Conservation (phyloP, 345 rosid genomes). For the Salix suchowensis region DNA sequence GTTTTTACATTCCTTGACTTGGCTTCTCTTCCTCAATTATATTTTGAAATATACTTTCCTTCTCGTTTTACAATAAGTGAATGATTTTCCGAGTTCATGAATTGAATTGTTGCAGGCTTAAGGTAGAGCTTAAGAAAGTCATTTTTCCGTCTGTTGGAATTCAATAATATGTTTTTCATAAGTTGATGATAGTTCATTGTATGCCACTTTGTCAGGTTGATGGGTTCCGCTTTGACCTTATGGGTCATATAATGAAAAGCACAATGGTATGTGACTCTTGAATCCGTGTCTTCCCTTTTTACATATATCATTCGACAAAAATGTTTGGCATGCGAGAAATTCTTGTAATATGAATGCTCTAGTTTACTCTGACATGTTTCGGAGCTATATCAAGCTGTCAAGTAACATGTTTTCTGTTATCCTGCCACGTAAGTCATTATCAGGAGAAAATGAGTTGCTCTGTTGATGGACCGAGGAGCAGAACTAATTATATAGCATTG, state of each 20-base stretch:
- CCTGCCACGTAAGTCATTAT: neutral
- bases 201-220: conserved; percentile 59
- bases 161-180: neutral
- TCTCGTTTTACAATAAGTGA: neutral
- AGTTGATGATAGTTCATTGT: conserved; percentile 10
- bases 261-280: conserved; percentile 64
- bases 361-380: conserved; percentile 1
- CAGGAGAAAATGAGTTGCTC: neutral
- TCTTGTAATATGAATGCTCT: neutral
- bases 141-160: conserved; percentile 1
- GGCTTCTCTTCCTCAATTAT: neutral
- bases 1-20: neutral
- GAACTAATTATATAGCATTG: neutral
- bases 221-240: conserved; percentile 94
- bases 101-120: neutral
- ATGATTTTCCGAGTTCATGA: neutral
- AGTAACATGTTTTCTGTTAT: neutral
- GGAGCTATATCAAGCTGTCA: neutral
- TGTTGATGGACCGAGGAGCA: neutral
- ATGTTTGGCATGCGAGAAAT: neutral
- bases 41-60: neutral
- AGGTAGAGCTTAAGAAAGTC: neutral
- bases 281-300: neutral
- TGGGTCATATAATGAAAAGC: conserved; percentile 93
- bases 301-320: neutral